A percentile compares a stretch with the other conserved stretches of the same genome.
phyloP scores from a whole-genome alignment of 2,329 filamentous ascomycete species.

The Neonectria ditissima region DNA sequence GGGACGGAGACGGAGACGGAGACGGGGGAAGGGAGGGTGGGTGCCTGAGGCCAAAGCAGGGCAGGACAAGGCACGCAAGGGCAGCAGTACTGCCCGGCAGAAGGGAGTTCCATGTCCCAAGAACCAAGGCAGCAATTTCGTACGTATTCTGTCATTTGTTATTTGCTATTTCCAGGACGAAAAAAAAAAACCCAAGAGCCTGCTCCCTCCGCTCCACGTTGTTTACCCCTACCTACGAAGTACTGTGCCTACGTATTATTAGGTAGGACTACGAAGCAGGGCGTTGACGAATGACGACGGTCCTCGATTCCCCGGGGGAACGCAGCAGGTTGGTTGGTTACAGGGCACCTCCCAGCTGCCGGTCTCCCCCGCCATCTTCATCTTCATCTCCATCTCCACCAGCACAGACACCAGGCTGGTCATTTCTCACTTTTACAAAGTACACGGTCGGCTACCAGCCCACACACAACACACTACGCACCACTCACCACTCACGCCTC shows the following conservation, averaged over 20 bases:
- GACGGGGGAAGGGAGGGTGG: not conserved
- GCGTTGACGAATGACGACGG: not conserved
- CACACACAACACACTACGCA: constrained; percentile 10
- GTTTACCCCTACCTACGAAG: not conserved
- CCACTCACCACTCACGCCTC: constrained; percentile 8
- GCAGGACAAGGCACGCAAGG: not conserved
- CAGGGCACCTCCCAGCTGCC: not conserved
- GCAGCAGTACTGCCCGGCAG: too few species aligned
- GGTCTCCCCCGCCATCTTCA: not conserved
- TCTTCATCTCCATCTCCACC: not conserved
- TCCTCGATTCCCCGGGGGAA: not conserved
- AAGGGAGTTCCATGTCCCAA: not conserved
- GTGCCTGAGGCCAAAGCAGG: constrained; percentile 11
- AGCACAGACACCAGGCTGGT: constrained; percentile 11
- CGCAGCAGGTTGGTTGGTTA: not conserved
- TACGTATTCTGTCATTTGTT: not conserved
- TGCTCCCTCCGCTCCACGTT: not conserved
- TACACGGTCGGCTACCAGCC: constrained; percentile 12
- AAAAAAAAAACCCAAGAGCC: not conserved
- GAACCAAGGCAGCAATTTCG: not conserved
- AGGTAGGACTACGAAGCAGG: too few species aligned
- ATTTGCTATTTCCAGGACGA: too few species aligned
- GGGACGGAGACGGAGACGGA: not conserved
- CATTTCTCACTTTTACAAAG: constrained; percentile 29
- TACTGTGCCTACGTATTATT: not conserved